These are phyloP conservation scores for Blastobotrys buckinghamii DNA, from an alignment of 1,139 yeast species.

Conservation along the genomic window DNA sequence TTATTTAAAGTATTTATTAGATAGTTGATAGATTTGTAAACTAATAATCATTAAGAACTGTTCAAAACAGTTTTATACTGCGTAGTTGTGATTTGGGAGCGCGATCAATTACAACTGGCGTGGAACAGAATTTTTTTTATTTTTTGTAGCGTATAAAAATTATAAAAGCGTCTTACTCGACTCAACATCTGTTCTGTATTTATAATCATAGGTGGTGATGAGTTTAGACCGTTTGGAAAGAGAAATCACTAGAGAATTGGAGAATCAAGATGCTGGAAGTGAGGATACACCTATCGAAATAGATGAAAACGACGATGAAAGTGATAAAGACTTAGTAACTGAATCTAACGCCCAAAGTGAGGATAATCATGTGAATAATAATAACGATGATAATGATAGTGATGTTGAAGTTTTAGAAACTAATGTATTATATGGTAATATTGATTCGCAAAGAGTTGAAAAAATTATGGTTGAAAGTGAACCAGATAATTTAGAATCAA, in stretches of 20 bases:
- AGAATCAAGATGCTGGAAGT: background rate
- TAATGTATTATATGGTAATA: constrained; percentile 11
- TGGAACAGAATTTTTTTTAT: background rate
- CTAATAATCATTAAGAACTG: no score
- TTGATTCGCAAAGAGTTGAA: constrained; percentile 12
- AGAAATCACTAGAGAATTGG: background rate
- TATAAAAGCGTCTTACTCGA: no score
- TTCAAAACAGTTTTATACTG: no score
- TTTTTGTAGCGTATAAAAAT: background rate
- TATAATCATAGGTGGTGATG: no score
- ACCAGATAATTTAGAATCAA: constrained; percentile 16
- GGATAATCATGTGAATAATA: background rate
- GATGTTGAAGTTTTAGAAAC: constrained; percentile 7
- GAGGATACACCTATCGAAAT: constrained; percentile 2
- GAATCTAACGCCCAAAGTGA: no score
- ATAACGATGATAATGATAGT: constrained; percentile 3
- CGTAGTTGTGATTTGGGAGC: no score
- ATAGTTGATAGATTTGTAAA: no score
- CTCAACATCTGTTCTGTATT: no score
- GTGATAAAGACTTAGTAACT: no score
- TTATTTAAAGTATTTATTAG: no score
- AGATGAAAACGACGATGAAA: background rate
- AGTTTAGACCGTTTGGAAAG: background rate
- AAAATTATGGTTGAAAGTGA: constrained; percentile 13
- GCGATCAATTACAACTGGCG: background rate